Base-by-base conservation (phyloP, 2,329 filamentous ascomycete species). In the Trichoderma koningiopsis region DNA sequence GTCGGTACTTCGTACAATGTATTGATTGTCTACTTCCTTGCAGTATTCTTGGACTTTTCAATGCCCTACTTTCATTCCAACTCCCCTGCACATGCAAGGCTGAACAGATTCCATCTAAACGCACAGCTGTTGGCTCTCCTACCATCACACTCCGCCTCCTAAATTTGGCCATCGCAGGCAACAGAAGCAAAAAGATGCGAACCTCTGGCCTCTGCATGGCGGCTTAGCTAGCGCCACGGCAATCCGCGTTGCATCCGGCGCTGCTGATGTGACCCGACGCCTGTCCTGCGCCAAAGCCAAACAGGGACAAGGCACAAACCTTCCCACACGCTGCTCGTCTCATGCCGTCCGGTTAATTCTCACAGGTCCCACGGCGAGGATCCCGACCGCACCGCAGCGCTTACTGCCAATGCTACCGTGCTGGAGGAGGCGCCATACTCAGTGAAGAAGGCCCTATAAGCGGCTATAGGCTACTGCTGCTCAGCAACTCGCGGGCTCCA, bases 181-280 rank as follows among this genome's bases (percentile, higher is more conserved):
- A n/a, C 53, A 7, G 16, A 31, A n/a, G 8, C 53, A 33, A 56
- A 29, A n/a, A n/a, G 31, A 19, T 33, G 27, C 19, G 47, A 49
- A 22, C n/a, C n/a, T 43, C 14, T 59, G 19, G 35, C 57, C 4
- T n/a, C 19, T 31, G 53, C 53, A 33, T 27, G 13, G 43, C 59
- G 59, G 60, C 60, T 63, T 47, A 53, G 47, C 60, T 19, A 14
- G 61, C 64, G 10, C 22, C 64, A 52, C 40, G n/a, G 52, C 40
- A 58, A 67, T 49, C 55, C 61, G 49, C 16, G 55, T 59, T 52
- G 31, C 64, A 67, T 22, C 55, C 55, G 37, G 55, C 64, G 64
- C 59, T 58, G 63, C 63, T 59, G 64, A 67, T 67, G 64, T 59
- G 55, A 67, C 47, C 40, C 11, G 47, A 24, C 64, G 55, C 53